Evolutionary conservation across 2,329 filamentous ascomycete genomes (phyloP), one percentile per base, ranked within the genome.

Genomic region (Alternaria solani): DNA sequence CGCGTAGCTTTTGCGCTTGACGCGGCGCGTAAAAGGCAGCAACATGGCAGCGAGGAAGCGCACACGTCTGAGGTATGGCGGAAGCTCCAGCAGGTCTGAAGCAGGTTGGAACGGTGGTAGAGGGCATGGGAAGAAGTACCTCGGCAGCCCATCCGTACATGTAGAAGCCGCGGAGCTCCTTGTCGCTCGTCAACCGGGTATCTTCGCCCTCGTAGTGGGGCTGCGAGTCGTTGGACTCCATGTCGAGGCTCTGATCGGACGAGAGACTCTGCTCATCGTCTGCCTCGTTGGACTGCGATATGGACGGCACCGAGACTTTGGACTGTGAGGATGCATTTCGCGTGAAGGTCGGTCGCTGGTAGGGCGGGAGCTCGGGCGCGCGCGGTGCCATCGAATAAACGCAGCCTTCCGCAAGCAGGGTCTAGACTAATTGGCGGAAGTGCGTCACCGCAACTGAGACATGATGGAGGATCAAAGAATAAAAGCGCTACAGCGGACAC

Each of bases 121-220:
- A 12, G 39, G 25, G 36, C n/a, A 38, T 25, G 25, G 16, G 14
- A 38, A 34, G 23, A 49, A 38, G 52, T 73, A 79, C 78, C 81
- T 99, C 95, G 20, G 94, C 93, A 25, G 95, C 95, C 85, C 96
- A 98, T 42, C 91, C 91, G 82, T 98, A 98, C 77, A 91, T 90
- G 80, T 98, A 99, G 92, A 96, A 99, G 70, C 94, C 95, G 39
- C 89, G 84, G 61, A 98, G 86, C 85, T 99, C 95, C 79, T 91
- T 94, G 69, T 82, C 82, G 78, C 92, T 97, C 9, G 95, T 98
- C 56, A 91, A 87, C n/a, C 94, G 86, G 25, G 89, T 91, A 79
- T 99, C 95, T 77, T 98, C 93, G 63, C 91, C 93, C 2, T 85
- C 84, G 77, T 96, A 97, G 58, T 87, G 84, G 55, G 87, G 81